phyloP scores from a whole-genome alignment of 139 green algal species.

The Eudorina sp. region DNA sequence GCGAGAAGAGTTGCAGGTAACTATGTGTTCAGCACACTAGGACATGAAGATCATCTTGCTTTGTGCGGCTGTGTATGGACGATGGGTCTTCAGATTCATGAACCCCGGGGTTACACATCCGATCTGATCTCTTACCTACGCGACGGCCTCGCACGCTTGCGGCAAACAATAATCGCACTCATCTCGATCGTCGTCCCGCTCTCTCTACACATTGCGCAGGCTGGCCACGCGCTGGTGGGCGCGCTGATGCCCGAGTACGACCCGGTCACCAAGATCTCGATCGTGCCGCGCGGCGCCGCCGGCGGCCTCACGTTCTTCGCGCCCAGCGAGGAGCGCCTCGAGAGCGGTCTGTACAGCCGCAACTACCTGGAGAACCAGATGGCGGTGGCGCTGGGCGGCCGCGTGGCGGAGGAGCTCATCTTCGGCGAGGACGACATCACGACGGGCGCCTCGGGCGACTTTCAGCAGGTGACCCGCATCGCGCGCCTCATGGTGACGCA shows the following conservation, averaged over 20 bases:
- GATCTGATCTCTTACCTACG: too few species aligned
- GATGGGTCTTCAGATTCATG: too few species aligned
- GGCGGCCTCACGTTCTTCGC: conserved; percentile 98
- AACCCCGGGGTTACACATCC: too few species aligned
- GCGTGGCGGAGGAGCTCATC: conserved; percentile 99
- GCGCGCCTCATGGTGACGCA: conserved; percentile 95
- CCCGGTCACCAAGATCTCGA: conserved; percentile 98
- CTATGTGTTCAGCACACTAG: too few species aligned
- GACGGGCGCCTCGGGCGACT: conserved; percentile 89
- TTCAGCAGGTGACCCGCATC: conserved; percentile 88
- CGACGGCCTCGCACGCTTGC: too few species aligned
- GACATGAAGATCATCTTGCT: too few species aligned
- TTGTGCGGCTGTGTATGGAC: too few species aligned
- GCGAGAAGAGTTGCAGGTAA: too few species aligned
- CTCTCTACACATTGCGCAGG: too few species aligned
- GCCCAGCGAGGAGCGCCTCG: conserved; percentile 90
- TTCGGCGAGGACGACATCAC: conserved; percentile 98
- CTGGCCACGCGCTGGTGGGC: conserved; percentile 81
- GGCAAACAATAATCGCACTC: too few species aligned
- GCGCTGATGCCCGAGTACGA: conserved; percentile 99
- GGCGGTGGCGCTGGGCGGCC: conserved; percentile 92
- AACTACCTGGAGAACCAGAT: conserved; percentile 95
- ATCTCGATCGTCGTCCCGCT: too few species aligned
- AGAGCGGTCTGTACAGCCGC: conserved; percentile 90
- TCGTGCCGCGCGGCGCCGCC: conserved; percentile 95